Evolutionary conservation across 805 yeast species (phyloP).

Genomic region (Candida ascalaphidarum): DNA sequence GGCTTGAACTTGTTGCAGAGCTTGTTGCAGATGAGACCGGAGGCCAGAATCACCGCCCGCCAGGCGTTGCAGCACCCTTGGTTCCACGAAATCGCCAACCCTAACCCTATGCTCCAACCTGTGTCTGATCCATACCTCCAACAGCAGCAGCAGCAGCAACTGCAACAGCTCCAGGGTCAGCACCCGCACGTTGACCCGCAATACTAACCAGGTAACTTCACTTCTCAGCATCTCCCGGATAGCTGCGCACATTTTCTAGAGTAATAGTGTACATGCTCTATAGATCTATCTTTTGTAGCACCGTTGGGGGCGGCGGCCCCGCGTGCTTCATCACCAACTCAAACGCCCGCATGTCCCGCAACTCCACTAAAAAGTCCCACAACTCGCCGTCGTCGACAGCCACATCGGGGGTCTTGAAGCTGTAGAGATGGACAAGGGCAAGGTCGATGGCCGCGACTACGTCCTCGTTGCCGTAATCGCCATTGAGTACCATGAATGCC

Average conservation of each 20-base stretch:
- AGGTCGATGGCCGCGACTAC: too few relatives aligned
- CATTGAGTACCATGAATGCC: too few relatives aligned
- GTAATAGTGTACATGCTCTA: slow-evolving; percentile 2
- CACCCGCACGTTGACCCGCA: slow-evolving; percentile 1
- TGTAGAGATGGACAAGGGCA: too few relatives aligned
- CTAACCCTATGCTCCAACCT: slow-evolving; percentile 23
- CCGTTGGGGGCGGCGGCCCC: slow-evolving; percentile 1
- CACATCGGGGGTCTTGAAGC: too few relatives aligned
- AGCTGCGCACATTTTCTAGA: slow-evolving; percentile 5
- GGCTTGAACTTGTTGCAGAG: slow-evolving; percentile 61
- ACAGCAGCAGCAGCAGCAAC: slow-evolving; percentile 6
- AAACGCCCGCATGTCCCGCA: too few relatives aligned
- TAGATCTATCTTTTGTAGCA: slow-evolving; percentile 2
- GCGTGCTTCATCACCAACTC: too few relatives aligned
- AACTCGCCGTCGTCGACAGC: too few relatives aligned
- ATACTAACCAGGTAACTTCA: slow-evolving; percentile 4
- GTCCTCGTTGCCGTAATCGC: too few relatives aligned
- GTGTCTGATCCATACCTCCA: slow-evolving; percentile 25
- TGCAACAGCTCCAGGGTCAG: slow-evolving; percentile 1
- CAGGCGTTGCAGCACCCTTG: slow-evolving; percentile 65
- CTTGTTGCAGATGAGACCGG: slow-evolving; percentile 54
- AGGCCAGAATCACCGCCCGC: slow-evolving; percentile 50
- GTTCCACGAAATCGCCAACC: slow-evolving; percentile 65
- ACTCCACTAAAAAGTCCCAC: too few relatives aligned
- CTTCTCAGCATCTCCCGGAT: slow-evolving; percentile 5